phyloP scores from a whole-genome alignment of 331 rosid species.

The Quercus phellos region DNA sequence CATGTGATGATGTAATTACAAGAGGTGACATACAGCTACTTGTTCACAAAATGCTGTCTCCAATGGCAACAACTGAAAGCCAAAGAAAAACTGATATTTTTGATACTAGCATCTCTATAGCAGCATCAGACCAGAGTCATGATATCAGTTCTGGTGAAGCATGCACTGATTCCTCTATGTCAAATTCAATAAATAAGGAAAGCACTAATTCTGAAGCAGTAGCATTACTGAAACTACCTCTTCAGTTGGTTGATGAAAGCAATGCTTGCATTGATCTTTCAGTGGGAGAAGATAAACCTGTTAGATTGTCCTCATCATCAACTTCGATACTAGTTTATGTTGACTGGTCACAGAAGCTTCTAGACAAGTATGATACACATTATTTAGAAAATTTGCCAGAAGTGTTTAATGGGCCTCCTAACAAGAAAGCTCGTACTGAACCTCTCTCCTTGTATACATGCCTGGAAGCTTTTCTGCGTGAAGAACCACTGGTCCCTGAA shows the following conservation, averaged over 20 bases:
- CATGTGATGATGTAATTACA: slow-evolving; percentile 61
- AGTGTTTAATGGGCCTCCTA: slow-evolving; percentile 78
- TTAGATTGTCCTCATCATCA: slow-evolving; percentile 48
- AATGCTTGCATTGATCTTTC: slow-evolving; percentile 74
- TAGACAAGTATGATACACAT: slow-evolving; percentile 63
- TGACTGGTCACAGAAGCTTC: slow-evolving; percentile 80
- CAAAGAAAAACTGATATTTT: slow-evolving; percentile 33
- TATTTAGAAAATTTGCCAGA: slow-evolving; percentile 74
- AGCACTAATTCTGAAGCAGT: slow-evolving; percentile 37
- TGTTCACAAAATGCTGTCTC: slow-evolving; percentile 62
- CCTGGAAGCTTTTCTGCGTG: slow-evolving; percentile 93
- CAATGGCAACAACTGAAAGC: slow-evolving; percentile 57
- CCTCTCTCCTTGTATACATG: slow-evolving; percentile 94
- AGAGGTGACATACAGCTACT: slow-evolving; percentile 62
- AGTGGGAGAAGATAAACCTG: slow-evolving; percentile 65
- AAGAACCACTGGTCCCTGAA: slow-evolving; percentile 98
- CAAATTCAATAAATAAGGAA: slow-evolving; percentile 46
- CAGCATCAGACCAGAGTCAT: slow-evolving; percentile 31
- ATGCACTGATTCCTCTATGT: slow-evolving; percentile 28
- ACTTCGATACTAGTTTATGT: slow-evolving; percentile 52
- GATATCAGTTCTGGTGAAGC: slow-evolving; percentile 30
- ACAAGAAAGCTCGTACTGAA: slow-evolving; percentile 90
- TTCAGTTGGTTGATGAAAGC: slow-evolving; percentile 68
- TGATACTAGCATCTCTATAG: slow-evolving; percentile 40
- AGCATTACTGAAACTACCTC: slow-evolving; percentile 51